Evolutionary conservation across 768 basidiomycete genomes (phyloP).

Genomic region (Suillus bovinus): DNA sequence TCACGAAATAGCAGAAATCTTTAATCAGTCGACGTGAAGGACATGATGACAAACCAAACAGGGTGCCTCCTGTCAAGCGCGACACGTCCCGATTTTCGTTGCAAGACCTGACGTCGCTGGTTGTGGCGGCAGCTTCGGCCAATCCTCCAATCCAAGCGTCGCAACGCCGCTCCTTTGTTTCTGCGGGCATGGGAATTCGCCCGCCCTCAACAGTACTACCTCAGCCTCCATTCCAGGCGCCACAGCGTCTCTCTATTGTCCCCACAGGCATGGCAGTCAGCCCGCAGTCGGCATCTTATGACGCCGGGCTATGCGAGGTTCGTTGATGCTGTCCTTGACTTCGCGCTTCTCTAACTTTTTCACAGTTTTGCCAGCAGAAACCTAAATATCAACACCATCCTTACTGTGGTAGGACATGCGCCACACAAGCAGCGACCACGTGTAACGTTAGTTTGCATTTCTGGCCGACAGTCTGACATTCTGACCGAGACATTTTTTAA

Average conservation of each 20-base stretch:
- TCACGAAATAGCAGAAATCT: background rate
- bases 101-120: conserved; percentile 31
- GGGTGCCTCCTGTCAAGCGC: conserved; percentile 27
- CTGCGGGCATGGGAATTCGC: conserved; percentile 1
- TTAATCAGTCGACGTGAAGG: conserved; percentile 1
- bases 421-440: conserved; percentile 41
- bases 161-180: conserved; percentile 13
- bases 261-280: conserved; percentile 5
- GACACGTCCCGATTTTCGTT: conserved; percentile 32
- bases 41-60: conserved; percentile 25
- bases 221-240: background rate
- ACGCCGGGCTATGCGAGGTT: conserved; percentile 32
- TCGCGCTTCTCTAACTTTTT: conserved; percentile 19
- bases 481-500: conserved; percentile 17
- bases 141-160: background rate
- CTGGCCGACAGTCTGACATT: background rate
- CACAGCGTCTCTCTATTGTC: conserved; percentile 12
- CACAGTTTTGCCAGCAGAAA: conserved; percentile 53
- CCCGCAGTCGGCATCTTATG: conserved; percentile 6
- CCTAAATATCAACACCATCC: conserved; percentile 60
- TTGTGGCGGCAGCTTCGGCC: conserved; percentile 9
- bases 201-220: conserved; percentile 2
- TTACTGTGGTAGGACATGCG: conserved; percentile 68
- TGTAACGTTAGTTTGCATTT: conserved; percentile 25
- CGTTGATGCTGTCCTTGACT: background rate